Base-by-base conservation (phyloP, 805 yeast genomes). In the Candida multigemmis region DNA sequence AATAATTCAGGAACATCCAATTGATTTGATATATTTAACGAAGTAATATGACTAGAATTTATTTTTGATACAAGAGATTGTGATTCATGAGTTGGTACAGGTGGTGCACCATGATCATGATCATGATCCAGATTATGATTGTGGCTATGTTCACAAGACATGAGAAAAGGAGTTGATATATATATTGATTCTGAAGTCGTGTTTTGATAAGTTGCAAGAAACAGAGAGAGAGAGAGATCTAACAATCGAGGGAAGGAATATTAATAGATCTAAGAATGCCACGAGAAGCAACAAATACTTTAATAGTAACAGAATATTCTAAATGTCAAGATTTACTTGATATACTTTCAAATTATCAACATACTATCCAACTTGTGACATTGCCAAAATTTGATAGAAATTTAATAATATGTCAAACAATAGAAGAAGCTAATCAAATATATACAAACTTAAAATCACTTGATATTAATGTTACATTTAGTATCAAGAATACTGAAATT, bases 21-120 rank as follows among this genome's bases (percentile, higher is more conserved):
- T n/a, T 58, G 56, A 37, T 71, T 74, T 12, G 56, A 56, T 21
- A 76, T 59, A 42, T 87, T 87, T 35, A 84, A 54, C 0, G 79
- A 83, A 2, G 68, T 55, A 6, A 86, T 56, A 16, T 71, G 71
- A 11, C 68, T 56, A 7, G 74, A 61, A 41, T 78, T 77, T 20
- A 87, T 74, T 40, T 68, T 65, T 16, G 63, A 53, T 34, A 68
- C 65, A 10, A 87, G 57, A n/a, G 84, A 74, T 38, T 79, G 91
- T 2, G 81, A 64, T 4, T 69, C 58, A 30, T 60, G 67, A 0
- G 95, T 87, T 6, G 84, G 80, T 18, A 77, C 68, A 14, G 89
- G 82, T 1, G 85, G 74, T 24, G 48, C 50, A 6, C 34, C 50
- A 26, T 44, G 45, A 34, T 60, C 41, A 31, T 53, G 53, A 9